Conservation (phyloP, 495 filamentous ascomycete genomes). For the Xanthoparmelia taractica region DNA sequence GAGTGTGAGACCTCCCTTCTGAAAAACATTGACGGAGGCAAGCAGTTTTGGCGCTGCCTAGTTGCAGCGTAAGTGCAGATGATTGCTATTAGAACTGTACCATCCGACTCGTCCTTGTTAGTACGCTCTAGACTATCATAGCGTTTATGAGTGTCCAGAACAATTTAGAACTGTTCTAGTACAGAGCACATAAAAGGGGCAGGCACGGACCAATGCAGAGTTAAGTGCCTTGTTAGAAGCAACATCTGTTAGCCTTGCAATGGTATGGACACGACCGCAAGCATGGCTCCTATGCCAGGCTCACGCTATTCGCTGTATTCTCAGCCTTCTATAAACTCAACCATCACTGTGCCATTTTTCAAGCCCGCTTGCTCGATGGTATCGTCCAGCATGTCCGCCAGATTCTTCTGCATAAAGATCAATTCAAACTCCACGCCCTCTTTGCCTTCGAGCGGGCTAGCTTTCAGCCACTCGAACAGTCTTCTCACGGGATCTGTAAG, state of each 20-base stretch:
- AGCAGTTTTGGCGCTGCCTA: background rate
- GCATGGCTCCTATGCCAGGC: background rate
- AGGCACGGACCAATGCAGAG: background rate
- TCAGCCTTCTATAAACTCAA: slow-evolving; percentile 68
- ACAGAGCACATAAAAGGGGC: background rate
- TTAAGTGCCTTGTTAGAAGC: background rate
- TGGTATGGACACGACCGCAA: background rate
- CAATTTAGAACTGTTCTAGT: background rate
- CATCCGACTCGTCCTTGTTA: background rate
- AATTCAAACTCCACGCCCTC: slow-evolving; percentile 76
- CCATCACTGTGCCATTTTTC: slow-evolving; percentile 86
- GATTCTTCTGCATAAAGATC: slow-evolving; percentile 67
- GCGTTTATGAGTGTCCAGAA: background rate
- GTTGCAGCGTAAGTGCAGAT: background rate
- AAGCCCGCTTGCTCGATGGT: slow-evolving; percentile 78
- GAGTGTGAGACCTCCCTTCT: background rate
- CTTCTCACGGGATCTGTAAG: slow-evolving; percentile 71
- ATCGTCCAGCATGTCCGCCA: slow-evolving; percentile 64
- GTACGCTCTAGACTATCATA: background rate
- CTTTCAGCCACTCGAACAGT: slow-evolving; percentile 95
- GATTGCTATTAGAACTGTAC: background rate
- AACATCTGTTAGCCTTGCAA: background rate
- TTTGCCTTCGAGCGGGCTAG: slow-evolving; percentile 65
- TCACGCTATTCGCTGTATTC: slow-evolving; percentile 2
- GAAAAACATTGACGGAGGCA: background rate